Conservation (phyloP, 208 protist genomes). For the Angomonas desouzai region DNA sequence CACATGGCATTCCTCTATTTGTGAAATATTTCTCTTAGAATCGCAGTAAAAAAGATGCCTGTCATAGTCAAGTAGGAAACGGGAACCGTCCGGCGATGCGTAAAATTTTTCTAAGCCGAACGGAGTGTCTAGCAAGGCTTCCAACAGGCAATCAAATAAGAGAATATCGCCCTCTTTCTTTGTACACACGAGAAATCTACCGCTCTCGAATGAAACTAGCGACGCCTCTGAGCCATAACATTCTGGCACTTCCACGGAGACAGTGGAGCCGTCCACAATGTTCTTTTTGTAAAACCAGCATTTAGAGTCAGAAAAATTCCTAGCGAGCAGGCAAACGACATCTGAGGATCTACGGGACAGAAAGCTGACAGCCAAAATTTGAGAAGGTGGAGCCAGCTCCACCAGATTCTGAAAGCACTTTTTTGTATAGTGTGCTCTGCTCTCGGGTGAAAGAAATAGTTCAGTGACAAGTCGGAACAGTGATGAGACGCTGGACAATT, state of each 20-base stretch:
- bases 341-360: slow-evolving; percentile 22
- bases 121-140: slow-evolving; percentile 44
- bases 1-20: neutral
- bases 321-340: slow-evolving; percentile 33
- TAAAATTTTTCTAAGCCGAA: slow-evolving; percentile 50
- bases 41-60: slow-evolving; percentile 34
- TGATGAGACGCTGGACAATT: slow-evolving; percentile 39
- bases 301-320: slow-evolving; percentile 20
- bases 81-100: slow-evolving; percentile 37
- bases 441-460: slow-evolving; percentile 23
- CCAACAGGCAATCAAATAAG: slow-evolving; percentile 48
- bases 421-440: slow-evolving; percentile 36
- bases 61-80: slow-evolving; percentile 42
- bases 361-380: slow-evolving; percentile 42
- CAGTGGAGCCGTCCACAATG: neutral
- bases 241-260: slow-evolving; percentile 30
- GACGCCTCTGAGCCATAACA: slow-evolving; percentile 37
- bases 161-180: slow-evolving; percentile 37
- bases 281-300: slow-evolving; percentile 2
- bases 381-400: slow-evolving; percentile 44
- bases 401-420: slow-evolving; percentile 33
- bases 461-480: slow-evolving; percentile 27
- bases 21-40: slow-evolving; percentile 10
- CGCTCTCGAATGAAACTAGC: slow-evolving; percentile 37
- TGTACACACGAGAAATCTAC: slow-evolving; percentile 51